phyloP scores from a whole-genome alignment of 495 filamentous ascomycete genomes.

The Xeromyces bisporus region DNA sequence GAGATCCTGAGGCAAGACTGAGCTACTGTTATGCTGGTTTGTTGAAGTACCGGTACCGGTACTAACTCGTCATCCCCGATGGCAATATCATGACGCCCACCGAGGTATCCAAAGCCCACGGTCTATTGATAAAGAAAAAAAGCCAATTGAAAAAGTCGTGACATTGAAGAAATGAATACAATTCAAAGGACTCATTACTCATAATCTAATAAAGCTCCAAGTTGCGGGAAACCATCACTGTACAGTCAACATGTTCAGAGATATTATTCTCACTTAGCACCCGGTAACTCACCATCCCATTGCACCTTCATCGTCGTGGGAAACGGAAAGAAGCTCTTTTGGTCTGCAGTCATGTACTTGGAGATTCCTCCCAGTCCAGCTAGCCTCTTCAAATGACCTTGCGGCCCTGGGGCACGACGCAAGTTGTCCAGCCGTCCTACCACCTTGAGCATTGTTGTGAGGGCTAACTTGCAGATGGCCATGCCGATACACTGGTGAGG shows the following conservation, averaged over 20 bases:
- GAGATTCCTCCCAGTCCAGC: constrained; percentile 35
- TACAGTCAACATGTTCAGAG: not conserved
- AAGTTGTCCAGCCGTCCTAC: constrained; percentile 37
- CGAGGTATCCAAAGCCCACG: too few species aligned
- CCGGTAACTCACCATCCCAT: constrained; percentile 29
- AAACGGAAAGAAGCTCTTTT: constrained; percentile 51
- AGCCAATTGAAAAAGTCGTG: too few species aligned
- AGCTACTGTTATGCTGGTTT: too few species aligned
- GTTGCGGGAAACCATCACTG: too few species aligned
- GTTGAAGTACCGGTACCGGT: too few species aligned
- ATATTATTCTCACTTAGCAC: constrained; percentile 1
- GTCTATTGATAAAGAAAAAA: too few species aligned
- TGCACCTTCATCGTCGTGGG: constrained; percentile 44
- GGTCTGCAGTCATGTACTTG: constrained; percentile 55
- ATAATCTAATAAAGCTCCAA: too few species aligned
- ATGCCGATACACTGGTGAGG: constrained; percentile 42
- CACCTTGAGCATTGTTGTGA: constrained; percentile 44
- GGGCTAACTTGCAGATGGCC: constrained; percentile 37
- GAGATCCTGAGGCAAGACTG: too few species aligned
- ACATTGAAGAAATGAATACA: too few species aligned
- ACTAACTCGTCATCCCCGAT: too few species aligned
- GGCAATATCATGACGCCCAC: not conserved
- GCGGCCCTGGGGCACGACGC: constrained; percentile 42
- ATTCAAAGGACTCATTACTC: too few species aligned
- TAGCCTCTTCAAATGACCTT: constrained; percentile 55